Evolutionary conservation across 225 moss, liverwort and hornwort genomes (phyloP).

Genomic region (Pleurozium schreberi): DNA sequence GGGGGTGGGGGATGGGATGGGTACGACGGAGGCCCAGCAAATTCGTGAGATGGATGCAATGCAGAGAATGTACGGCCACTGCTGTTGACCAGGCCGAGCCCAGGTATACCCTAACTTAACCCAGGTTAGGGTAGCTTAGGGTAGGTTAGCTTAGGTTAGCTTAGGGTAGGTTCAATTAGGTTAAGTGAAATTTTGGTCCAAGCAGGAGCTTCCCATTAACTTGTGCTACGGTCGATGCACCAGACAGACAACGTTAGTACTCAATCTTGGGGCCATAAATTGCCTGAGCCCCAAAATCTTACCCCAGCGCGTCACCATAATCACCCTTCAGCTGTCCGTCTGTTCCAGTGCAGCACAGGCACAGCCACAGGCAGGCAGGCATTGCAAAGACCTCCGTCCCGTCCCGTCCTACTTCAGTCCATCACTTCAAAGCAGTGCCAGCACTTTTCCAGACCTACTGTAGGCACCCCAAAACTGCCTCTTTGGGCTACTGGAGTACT

Average conservation of each 20-base stretch:
- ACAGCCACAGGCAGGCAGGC: too few species aligned
- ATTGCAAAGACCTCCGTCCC: background rate
- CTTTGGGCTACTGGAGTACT: background rate
- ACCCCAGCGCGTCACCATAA: background rate
- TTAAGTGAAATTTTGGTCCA: background rate
- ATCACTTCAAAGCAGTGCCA: background rate
- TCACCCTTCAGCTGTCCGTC: background rate
- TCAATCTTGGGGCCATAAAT: slow-evolving; percentile 8
- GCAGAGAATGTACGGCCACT: background rate
- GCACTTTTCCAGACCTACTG: background rate
- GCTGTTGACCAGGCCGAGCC: background rate
- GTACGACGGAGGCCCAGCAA: background rate
- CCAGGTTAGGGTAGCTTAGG: background rate
- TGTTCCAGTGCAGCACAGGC: too few species aligned
- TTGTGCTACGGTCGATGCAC: too few species aligned
- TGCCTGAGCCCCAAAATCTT: background rate
- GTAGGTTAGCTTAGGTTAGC: too few species aligned
- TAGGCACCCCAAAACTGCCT: background rate
- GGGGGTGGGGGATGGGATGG: too few species aligned
- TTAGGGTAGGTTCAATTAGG: too few species aligned
- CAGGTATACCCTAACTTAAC: background rate
- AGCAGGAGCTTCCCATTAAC: background rate
- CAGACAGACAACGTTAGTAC: background rate
- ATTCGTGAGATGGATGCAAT: background rate
- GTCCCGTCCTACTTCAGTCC: too few species aligned